Base-by-base conservation (phyloP, 441 rosid genomes). In the Jatropha podagrica region DNA sequence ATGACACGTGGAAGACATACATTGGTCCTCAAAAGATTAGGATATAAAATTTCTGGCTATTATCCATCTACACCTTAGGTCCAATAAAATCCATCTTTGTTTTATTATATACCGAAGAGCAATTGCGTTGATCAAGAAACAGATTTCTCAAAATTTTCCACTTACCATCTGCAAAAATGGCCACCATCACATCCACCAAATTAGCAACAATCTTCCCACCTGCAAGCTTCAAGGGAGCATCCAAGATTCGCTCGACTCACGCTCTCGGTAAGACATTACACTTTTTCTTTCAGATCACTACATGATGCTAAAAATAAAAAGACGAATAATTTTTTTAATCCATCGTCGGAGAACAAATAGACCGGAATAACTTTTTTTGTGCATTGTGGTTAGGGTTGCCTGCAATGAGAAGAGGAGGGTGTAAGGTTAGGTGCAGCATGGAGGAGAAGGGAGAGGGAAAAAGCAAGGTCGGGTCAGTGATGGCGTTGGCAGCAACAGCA, bases 1-100 rank as follows among this genome's bases (percentile, higher is more conserved):
- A 15, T 48, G 68, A 48, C 75, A 72, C 75, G 23, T 61, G 75
- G 68, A 46, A 7, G 3, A 49, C n/a, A 18, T 1, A 17, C 15
- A 72, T 72, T 48, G 75, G 75, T 32, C 26, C 11, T 5, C 5
- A 62, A 62, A 32, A 62, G 75, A 72, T 72, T 32, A 62, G 75
- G 75, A 62, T 72, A 72, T 46, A 18, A 15, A 32, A 61, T 61
- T 62, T 27, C 5, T 72, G 68, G 75, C 27, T 46, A 17, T 61
- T 15, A 18, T 60, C 58, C 42, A 32, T 10, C 44, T 15, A 17
- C 37, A 18, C 3, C 2, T 10, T 11, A 4, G 61, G 12, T 20
- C 61, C 61, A 20, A 58, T 58, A 58, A 58, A 58, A 15, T 15
- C 7, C 3, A 54, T 17, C n/a, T 15, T 54, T 51, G 4, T 51